phyloP scores from a whole-genome alignment of 2,329 filamentous ascomycete species.

The Cryphonectria radicalis region DNA sequence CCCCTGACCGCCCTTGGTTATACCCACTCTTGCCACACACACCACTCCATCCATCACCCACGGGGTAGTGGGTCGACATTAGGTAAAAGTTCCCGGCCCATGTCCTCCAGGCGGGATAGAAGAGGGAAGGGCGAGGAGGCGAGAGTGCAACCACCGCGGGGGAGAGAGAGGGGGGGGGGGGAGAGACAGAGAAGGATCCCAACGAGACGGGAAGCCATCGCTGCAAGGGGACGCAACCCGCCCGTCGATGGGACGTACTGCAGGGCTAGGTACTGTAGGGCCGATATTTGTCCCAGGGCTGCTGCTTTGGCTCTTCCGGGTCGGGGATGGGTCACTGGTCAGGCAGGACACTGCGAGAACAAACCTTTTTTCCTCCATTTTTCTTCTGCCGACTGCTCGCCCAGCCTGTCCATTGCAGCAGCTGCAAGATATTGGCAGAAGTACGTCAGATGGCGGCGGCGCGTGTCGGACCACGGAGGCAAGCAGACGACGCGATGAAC shows the following conservation, averaged over 20 bases:
- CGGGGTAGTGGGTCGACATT: conserved; percentile 25
- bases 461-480: neutral
- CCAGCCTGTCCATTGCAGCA: neutral
- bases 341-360: neutral
- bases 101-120: conserved; percentile 9
- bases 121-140: neutral
- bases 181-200: neutral
- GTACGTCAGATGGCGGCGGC: neutral
- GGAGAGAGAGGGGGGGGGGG: too few species aligned
- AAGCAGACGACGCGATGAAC: neutral
- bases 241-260: neutral
- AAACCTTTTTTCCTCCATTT: neutral
- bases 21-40: neutral
- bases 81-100: conserved; percentile 22
- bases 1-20: neutral
- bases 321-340: neutral
- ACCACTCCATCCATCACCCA: conserved; percentile 10
- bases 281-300: conserved; percentile 6
- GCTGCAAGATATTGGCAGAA: neutral
- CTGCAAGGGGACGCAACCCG: neutral
- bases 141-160: neutral
- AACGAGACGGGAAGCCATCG: neutral
- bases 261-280: neutral
- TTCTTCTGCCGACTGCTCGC: neutral
- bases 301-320: conserved; percentile 1